Evolutionary conservation across 129 eudicot species (phyloP).

Genomic region (Centrapalus pauciflorus): DNA sequence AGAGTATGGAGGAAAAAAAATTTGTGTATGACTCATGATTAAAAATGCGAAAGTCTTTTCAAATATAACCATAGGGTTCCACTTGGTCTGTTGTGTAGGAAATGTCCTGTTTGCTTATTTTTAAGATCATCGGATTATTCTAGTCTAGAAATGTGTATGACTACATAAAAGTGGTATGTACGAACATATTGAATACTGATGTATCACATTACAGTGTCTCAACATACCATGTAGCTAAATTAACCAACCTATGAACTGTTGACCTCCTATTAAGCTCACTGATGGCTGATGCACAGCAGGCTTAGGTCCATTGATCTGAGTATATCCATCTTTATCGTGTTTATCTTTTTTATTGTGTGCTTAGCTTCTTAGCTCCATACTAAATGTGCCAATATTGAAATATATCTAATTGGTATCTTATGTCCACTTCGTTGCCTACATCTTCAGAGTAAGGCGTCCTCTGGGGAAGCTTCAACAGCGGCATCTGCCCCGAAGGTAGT

Average conservation of each 20-base stretch:
- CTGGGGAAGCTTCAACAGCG: constrained; percentile 65
- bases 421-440: not conserved
- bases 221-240: not conserved
- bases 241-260: not conserved
- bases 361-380: not conserved
- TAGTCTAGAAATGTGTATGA: not conserved
- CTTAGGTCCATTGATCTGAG: not conserved
- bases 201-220: not conserved
- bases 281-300: not conserved
- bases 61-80: not conserved
- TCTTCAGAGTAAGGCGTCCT: constrained; percentile 52
- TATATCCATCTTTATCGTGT: not conserved
- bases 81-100: not conserved
- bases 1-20: not conserved
- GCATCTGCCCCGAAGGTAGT: constrained; percentile 61
- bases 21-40: not conserved
- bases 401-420: not conserved
- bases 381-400: not conserved
- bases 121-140: not conserved
- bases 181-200: not conserved
- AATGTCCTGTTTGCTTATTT: not conserved
- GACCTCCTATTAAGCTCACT: not conserved
- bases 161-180: not conserved
- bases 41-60: not conserved
- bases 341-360: not conserved